Percentiles rank a stretch among this genome's conserved stretches.
Conservation (phyloP, 1,139 yeast species). For the Debaryomycetaceae sp. region DNA sequence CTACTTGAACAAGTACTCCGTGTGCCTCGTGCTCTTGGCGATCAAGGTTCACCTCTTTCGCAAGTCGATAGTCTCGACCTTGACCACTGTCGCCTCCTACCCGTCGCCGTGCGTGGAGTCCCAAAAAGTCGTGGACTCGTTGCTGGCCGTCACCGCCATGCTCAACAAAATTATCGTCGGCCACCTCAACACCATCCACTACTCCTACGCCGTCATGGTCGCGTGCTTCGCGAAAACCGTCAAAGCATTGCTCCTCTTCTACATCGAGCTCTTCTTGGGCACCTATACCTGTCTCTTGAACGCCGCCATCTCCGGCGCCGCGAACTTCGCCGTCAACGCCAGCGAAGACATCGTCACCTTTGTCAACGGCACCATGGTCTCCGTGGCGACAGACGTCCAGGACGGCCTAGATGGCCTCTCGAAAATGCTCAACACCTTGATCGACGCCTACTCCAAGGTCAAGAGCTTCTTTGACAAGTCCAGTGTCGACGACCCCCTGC, state of each 20-base stretch:
- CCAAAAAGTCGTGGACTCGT: background rate
- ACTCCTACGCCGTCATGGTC: constrained; percentile 6
- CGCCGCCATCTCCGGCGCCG: constrained; percentile 63
- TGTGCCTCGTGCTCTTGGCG: constrained; percentile 32
- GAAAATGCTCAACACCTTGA: constrained; percentile 37
- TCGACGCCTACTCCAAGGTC: constrained; percentile 32
- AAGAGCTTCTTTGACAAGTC: constrained; percentile 38
- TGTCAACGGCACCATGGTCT: constrained; percentile 50
- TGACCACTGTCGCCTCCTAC: constrained; percentile 20
- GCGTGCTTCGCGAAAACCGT: constrained; percentile 39
- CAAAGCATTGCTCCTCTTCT: constrained; percentile 51
- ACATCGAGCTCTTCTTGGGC: constrained; percentile 65
- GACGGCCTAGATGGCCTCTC: constrained; percentile 49
- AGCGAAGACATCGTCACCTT: constrained; percentile 48
- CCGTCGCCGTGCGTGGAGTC: background rate
- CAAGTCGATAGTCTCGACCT: constrained; percentile 25
- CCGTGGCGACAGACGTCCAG: constrained; percentile 48
- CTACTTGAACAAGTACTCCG: constrained; percentile 47
- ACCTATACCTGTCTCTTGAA: constrained; percentile 77
- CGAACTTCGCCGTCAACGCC: constrained; percentile 63
- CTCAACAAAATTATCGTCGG: constrained; percentile 31
- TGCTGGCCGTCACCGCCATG: constrained; percentile 25
- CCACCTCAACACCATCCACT: constrained; percentile 3
- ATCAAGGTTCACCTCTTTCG: constrained; percentile 42
- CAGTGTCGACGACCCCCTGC: constrained; percentile 2